These are phyloP conservation scores for Dendrobium huoshanense DNA, from an alignment of 106 monocot species.

Conservation along the genomic window DNA sequence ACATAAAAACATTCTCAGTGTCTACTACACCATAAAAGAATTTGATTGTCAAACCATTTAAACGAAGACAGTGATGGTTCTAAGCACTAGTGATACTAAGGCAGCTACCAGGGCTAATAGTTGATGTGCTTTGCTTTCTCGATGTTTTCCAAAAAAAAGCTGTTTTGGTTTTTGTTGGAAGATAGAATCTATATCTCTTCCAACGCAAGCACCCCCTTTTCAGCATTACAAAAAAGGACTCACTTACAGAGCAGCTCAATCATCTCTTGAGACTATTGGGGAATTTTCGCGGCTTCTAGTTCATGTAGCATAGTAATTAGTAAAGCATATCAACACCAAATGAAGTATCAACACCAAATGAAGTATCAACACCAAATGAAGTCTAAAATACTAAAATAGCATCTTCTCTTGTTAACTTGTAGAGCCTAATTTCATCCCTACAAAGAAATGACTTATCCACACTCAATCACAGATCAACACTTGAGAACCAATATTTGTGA, in stretches of 20 bases:
- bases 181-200: neutral
- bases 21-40: too few relatives aligned
- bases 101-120: too few relatives aligned
- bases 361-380: neutral
- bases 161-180: neutral
- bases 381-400: neutral
- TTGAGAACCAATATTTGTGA: too few relatives aligned
- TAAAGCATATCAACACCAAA: neutral
- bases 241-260: neutral
- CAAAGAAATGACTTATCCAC: too few relatives aligned
- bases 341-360: neutral
- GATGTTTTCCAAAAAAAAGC: neutral
- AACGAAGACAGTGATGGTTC: too few relatives aligned
- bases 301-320: neutral
- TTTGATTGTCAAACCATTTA: too few relatives aligned
- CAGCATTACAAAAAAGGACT: neutral
- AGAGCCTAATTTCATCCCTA: too few relatives aligned
- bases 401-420: neutral
- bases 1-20: too few relatives aligned
- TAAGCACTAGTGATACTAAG: too few relatives aligned
- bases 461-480: too few relatives aligned
- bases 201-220: neutral
- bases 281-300: too few relatives aligned
- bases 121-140: neutral
- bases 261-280: neutral